Conservation (phyloP, 768 basidiomycete species). For the Mycena vulgaris region DNA sequence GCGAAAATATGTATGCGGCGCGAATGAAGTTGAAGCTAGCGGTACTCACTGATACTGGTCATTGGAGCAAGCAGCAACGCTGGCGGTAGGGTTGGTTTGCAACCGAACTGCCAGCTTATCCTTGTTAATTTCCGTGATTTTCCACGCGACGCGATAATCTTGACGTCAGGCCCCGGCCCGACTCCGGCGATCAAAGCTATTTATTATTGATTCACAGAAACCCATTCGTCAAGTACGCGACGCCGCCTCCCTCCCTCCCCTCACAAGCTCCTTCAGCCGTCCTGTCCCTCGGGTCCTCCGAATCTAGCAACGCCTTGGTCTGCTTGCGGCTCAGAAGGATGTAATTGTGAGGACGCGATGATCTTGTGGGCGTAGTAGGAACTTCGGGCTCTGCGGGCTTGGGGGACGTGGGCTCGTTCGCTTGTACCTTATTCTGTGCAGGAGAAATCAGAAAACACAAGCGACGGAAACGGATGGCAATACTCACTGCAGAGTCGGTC, state of each 20-base stretch:
- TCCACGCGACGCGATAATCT: neutral
- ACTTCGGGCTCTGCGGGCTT: neutral
- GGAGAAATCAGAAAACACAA: neutral
- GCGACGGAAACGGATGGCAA: neutral
- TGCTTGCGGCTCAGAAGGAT: constrained; percentile 23
- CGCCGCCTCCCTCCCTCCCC: neutral
- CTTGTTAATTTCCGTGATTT: no score
- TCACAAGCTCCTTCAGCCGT: constrained; percentile 6
- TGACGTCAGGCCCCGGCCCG: no score
- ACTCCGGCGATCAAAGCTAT: no score
- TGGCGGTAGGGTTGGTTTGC: no score
- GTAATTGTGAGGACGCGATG: constrained; percentile 1
- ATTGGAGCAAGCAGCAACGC: no score
- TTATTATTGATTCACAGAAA: no score
- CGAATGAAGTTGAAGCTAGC: neutral
- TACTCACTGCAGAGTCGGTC: constrained; percentile 6
- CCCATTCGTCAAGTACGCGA: no score
- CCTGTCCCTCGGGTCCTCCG: neutral
- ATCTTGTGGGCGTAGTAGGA: neutral
- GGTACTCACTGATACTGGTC: neutral
- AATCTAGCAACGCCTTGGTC: constrained; percentile 2
- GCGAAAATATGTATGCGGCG: neutral
- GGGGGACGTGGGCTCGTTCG: no score
- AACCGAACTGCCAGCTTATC: no score
- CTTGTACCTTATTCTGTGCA: neutral